Evolutionary conservation across 345 rosid genomes (phyloP), one percentile per base, ranked within the genome.

Genomic region (Eucalyptus curtisii): DNA sequence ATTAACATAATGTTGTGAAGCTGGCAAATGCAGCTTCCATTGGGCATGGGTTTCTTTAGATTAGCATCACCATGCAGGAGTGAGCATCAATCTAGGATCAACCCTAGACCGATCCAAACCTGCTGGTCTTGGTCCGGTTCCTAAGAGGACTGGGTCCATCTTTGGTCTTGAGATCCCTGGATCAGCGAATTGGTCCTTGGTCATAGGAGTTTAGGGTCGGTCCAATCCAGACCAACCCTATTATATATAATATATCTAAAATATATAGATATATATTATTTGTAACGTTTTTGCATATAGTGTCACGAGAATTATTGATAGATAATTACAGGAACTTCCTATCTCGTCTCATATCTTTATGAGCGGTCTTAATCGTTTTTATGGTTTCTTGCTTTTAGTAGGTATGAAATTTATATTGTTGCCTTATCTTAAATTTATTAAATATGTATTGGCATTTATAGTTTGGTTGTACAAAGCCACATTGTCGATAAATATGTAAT

Each of bases 51-150:
- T n/a, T 64, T 31, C 76, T 64, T n/a, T 0, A 64, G 0, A 64
- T 64, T 30, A 14, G 37, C 2, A 64, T n/a, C 20, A 6, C 4
- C 5, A 20, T 52, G 57, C 8, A 52, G 10, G 25, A 52, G 10
- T 52, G 25, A 52, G 57, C 57, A 52, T 52, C 2, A 19, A 0
- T 19, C 10, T 7, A 52, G 2, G 1, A 0, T 0, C 57, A 52
- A 52, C 10, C 10, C 5, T 52, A 1, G 1, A 52, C 10, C 5
- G 2, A 52, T 52, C 57, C 2, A 55, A 55, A 24, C 0, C 5
- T 52, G 0, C 0, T 8, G 5, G 0, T 52, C 57, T 0, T 52
- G 5, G 5, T 52, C 10, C 0, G 0, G 2, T 52, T 52, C 5
- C 0, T 52, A 52, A 52, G 5, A 52, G 10, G 10, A 52, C 10